Conservation (phyloP, 768 basidiomycete genomes). For the Tephrocybe rancida region DNA sequence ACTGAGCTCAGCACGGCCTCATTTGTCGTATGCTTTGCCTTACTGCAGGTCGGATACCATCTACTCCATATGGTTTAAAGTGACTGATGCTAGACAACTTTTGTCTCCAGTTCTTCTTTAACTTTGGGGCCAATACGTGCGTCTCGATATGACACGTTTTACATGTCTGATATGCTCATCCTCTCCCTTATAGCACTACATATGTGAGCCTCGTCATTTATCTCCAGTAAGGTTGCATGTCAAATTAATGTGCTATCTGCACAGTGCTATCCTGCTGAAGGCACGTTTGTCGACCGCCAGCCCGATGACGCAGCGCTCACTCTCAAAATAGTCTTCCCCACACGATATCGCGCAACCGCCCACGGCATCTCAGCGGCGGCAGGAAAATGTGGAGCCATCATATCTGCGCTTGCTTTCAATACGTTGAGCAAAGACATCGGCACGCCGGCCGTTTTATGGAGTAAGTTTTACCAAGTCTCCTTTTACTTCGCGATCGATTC, state of each 20-base stretch:
- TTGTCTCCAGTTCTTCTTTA: too few species aligned
- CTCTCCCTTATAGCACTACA: constrained; percentile 47
- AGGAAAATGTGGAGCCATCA: constrained; percentile 79
- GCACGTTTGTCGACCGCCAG: constrained; percentile 12
- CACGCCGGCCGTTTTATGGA: constrained; percentile 70
- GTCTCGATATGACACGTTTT: not conserved
- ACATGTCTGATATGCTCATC: not conserved
- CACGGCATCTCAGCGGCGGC: constrained; percentile 76
- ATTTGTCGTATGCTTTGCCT: constrained; percentile 62
- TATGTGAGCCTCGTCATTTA: constrained; percentile 42
- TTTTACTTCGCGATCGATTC: not conserved
- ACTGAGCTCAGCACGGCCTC: constrained; percentile 51
- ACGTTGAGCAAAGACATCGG: constrained; percentile 61
- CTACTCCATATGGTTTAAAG: not conserved
- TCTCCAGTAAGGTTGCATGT: too few species aligned
- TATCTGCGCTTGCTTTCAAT: constrained; percentile 76
- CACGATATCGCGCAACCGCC: constrained; percentile 69
- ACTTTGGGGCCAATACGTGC: too few species aligned
- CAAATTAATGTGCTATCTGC: too few species aligned
- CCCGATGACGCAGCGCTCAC: not conserved
- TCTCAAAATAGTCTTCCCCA: constrained; percentile 64
- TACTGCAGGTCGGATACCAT: not conserved
- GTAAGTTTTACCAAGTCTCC: constrained; percentile 40
- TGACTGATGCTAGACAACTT: too few species aligned
- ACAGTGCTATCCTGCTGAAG: constrained; percentile 74